phyloP scores from a whole-genome alignment of 164 flowering plant genomes.

The Warburgia ugandensis region DNA sequence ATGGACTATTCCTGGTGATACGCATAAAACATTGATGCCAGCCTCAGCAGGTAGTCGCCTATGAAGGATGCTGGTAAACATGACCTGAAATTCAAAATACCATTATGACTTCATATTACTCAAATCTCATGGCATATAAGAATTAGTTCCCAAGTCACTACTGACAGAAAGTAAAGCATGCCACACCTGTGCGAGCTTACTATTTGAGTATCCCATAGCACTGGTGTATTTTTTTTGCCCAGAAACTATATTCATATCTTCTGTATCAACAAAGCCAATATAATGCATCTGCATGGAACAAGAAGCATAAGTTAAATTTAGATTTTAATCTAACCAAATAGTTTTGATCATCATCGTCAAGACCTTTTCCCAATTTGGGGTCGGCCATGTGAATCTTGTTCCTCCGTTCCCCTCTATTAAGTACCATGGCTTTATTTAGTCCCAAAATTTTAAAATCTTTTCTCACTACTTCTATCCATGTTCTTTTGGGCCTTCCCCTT shows the following conservation, averaged over 20 bases:
- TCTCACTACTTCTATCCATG: too few species aligned
- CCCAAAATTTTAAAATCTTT: too few species aligned
- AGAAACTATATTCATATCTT: slow-evolving; percentile 82
- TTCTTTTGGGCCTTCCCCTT: too few species aligned
- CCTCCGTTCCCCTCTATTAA: too few species aligned
- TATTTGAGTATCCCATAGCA: slow-evolving; percentile 67
- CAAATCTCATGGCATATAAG: too few species aligned
- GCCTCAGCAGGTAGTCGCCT: slow-evolving; percentile 86
- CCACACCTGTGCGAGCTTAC: slow-evolving; percentile 91
- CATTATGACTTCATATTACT: too few species aligned
- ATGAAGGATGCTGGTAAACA: slow-evolving; percentile 84
- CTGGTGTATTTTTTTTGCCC: slow-evolving; percentile 78
- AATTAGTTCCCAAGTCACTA: too few species aligned
- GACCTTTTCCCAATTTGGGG: too few species aligned
- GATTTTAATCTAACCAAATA: too few species aligned
- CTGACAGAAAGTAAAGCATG: background rate
- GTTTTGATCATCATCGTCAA: too few species aligned
- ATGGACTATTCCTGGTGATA: slow-evolving; percentile 86
- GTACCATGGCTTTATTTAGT: too few species aligned
- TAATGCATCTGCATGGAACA: slow-evolving; percentile 59
- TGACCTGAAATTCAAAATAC: slow-evolving; percentile 54
- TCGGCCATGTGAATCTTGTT: too few species aligned
- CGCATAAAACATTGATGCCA: slow-evolving; percentile 78
- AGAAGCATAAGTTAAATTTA: background rate
- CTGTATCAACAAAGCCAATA: slow-evolving; percentile 90